Evolutionary conservation across 2,329 filamentous ascomycete species (phyloP), one percentile per base, ranked within the genome.

Genomic region (Hypoxylon sp.): DNA sequence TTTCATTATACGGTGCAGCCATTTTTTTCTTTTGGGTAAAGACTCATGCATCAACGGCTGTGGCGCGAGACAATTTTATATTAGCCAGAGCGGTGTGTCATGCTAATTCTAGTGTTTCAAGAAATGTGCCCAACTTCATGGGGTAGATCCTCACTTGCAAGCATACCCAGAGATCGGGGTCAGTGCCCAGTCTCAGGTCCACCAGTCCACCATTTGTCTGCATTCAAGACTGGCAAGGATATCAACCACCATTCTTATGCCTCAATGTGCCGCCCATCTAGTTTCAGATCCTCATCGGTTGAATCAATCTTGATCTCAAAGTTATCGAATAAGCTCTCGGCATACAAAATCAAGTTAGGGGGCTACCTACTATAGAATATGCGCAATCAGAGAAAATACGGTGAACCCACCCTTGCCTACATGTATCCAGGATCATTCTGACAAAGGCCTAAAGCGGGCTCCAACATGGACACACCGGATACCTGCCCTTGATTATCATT

Each of bases 51-150:
- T 50, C 49, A 58, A 46, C 20, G 40, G 30, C 53, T 58, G 22
- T 27, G 64, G 53, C 64, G 54, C 61, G 68, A 70, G 55, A 70
- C 64, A 65, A 60, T 63, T 54, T 70, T 54, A 63, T 60, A 64
- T 68, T 68, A 55, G 20, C 61, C 65, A 68, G 61, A 66, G 62
- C 66, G 44, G 66, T 64, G 50, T 40, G 46, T 66, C 57, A 69
- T 66, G 63, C 56, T 50, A 44, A 58, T 13, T 61, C 30, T 55
- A 37, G 42, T 51, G 68, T 71, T 69, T 69, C 67, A 69, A 58
- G 60, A 53, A 6, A 37, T 27, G 42, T 60, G 27, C 61, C 61
- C 62, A 66, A 64, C 65, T 49, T 66, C 55, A 64, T 49, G 49
- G 67, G 63, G 46, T 42, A 66, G 33, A 64, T 31, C 58, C 57